phyloP scores from a whole-genome alignment of 2,329 filamentous ascomycete genomes.

The Trichophyton simii region DNA sequence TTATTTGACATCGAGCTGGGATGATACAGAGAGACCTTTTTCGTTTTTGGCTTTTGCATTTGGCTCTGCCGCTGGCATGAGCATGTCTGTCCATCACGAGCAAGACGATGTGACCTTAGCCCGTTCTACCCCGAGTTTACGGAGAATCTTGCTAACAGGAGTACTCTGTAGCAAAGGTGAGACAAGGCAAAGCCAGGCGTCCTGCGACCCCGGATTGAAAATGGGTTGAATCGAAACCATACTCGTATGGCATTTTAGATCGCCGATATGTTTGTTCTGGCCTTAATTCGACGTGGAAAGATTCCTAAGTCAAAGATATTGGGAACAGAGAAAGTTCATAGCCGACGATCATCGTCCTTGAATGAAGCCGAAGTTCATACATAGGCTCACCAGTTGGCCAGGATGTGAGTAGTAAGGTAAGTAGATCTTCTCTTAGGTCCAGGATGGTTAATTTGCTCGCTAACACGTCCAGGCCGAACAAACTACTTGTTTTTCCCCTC shows the following conservation, averaged over 20 bases:
- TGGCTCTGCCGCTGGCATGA: background rate
- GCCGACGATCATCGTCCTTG: background rate
- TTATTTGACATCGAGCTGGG: background rate
- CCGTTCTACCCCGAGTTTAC: too few relatives aligned
- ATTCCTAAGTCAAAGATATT: background rate
- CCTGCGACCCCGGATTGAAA: background rate
- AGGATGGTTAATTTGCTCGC: background rate
- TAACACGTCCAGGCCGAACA: background rate
- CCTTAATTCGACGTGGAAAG: background rate
- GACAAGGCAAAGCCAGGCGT: background rate
- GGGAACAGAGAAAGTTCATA: background rate
- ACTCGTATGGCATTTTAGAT: background rate
- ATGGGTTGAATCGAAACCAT: background rate
- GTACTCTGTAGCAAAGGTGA: background rate
- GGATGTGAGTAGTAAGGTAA: background rate
- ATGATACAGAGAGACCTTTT: background rate
- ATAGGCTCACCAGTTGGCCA: background rate
- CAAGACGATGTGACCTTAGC: constrained; percentile 2
- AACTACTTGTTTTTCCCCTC: background rate
- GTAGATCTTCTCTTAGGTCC: background rate
- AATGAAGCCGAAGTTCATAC: background rate
- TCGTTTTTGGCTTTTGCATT: background rate
- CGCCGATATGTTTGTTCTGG: background rate
- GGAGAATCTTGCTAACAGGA: too few relatives aligned
- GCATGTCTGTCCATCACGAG: background rate